A percentile compares a stretch with the other conserved stretches of the same genome.
phyloP scores from a whole-genome alignment of 805 yeast genomes.

The Yamadazyma sp. region DNA sequence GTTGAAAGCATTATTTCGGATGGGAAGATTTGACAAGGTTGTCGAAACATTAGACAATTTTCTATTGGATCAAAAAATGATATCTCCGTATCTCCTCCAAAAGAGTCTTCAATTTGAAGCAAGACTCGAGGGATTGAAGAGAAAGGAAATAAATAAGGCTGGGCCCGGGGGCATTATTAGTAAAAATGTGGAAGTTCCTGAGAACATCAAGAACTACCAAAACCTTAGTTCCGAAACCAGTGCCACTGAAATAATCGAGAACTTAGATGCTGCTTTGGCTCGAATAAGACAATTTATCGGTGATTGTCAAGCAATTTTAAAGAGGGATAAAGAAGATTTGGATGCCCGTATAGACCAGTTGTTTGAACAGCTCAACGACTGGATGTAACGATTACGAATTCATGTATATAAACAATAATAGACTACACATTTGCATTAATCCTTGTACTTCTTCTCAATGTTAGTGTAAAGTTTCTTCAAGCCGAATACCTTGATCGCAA shows the following conservation, averaged over 20 bases:
- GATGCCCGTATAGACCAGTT: slow-evolving; percentile 19
- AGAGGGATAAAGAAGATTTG: slow-evolving; percentile 32
- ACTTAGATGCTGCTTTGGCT: not conserved
- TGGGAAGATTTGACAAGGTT: slow-evolving; percentile 22
- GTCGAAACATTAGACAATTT: slow-evolving; percentile 24
- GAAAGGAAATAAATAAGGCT: too few species aligned
- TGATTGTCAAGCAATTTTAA: slow-evolving; percentile 32
- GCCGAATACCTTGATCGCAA: too few species aligned
- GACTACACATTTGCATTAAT: too few species aligned
- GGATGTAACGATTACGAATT: slow-evolving; percentile 7
- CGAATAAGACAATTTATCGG: slow-evolving; percentile 30
- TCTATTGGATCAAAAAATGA: slow-evolving; percentile 28
- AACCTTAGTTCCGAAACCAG: not conserved
- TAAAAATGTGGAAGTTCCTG: too few species aligned
- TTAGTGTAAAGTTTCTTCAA: too few species aligned
- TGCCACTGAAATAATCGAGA: not conserved
- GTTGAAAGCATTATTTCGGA: slow-evolving; percentile 23
- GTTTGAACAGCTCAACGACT: slow-evolving; percentile 17
- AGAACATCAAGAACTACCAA: too few species aligned
- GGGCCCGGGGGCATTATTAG: too few species aligned
- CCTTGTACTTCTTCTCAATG: too few species aligned
- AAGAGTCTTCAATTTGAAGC: slow-evolving; percentile 34
- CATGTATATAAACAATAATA: slow-evolving; percentile 8
- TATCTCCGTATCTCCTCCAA: slow-evolving; percentile 34
- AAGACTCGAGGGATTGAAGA: slow-evolving; percentile 20